phyloP scores from a whole-genome alignment of 106 monocot species.

The Dioscorea zingiberensis region DNA sequence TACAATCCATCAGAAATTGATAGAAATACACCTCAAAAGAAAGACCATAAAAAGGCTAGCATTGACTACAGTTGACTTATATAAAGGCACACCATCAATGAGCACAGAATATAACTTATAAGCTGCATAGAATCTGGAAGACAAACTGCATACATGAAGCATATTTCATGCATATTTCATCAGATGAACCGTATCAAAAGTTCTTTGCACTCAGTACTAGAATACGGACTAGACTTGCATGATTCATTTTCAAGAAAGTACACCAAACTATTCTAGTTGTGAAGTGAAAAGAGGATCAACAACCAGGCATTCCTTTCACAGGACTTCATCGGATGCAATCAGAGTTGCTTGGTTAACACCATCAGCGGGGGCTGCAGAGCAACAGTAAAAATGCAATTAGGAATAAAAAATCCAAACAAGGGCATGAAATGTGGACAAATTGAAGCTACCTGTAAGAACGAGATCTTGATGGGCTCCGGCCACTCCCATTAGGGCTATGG shows the following conservation, averaged over 20 bases:
- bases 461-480: slow-evolving; percentile 22
- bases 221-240: not conserved
- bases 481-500: slow-evolving; percentile 4
- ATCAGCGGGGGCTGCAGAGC: not conserved
- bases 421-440: not conserved
- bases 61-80: too few species aligned
- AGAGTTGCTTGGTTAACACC: not conserved
- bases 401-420: not conserved
- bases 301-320: not conserved
- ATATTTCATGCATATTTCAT: too few species aligned
- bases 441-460: slow-evolving; percentile 22
- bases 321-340: not conserved
- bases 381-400: not conserved
- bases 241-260: not conserved
- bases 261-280: not conserved
- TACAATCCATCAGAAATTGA: too few species aligned
- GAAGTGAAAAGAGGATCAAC: not conserved
- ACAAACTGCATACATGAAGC: too few species aligned
- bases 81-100: too few species aligned
- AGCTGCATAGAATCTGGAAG: too few species aligned
- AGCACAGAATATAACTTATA: too few species aligned
- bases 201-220: not conserved
- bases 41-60: too few species aligned
- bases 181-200: not conserved
- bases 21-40: too few species aligned